Evolutionary conservation across 2,329 filamentous ascomycete species (phyloP).

Genomic region (Arthrobotrys sphaeroides): DNA sequence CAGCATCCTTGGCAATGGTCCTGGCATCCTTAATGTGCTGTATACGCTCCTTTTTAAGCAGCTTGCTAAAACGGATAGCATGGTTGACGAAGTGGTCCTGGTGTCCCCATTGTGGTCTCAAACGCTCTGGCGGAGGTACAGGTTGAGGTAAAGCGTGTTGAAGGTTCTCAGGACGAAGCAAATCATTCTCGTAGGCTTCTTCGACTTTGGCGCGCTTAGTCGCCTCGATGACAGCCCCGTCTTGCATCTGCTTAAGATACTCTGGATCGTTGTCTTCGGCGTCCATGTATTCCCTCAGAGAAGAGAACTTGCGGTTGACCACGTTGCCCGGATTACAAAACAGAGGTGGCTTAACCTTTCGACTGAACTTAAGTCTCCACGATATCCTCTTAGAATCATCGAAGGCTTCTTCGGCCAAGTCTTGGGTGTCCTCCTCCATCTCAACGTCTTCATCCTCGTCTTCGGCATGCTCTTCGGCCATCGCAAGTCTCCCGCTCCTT

Average conservation of each 20-base stretch:
- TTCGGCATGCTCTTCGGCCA: conserved; percentile 13
- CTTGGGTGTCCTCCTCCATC: conserved; percentile 62
- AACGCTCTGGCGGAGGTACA: conserved; percentile 75
- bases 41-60: conserved; percentile 81
- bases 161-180: conserved; percentile 75
- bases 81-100: conserved; percentile 85
- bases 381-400: conserved; percentile 59
- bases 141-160: conserved; percentile 69
- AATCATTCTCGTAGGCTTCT: conserved; percentile 77
- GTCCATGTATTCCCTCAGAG: conserved; percentile 43
- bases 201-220: conserved; percentile 74
- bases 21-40: conserved; percentile 75
- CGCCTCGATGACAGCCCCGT: conserved; percentile 75
- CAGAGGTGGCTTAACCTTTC: conserved; percentile 53
- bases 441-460: conserved; percentile 50
- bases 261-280: conserved; percentile 60
- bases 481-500: conserved; percentile 33
- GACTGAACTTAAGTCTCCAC: conserved; percentile 53
- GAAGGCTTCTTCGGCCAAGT: conserved; percentile 68
- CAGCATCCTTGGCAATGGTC: conserved; percentile 61
- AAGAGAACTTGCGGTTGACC: conserved; percentile 33
- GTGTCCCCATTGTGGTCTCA: conserved; percentile 82
- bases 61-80: conserved; percentile 78
- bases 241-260: conserved; percentile 68
- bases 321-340: conserved; percentile 46